These are phyloP conservation scores for Pestalotiopsis sp. DNA, from an alignment of 2,329 filamentous ascomycete species.

Conservation along the genomic window DNA sequence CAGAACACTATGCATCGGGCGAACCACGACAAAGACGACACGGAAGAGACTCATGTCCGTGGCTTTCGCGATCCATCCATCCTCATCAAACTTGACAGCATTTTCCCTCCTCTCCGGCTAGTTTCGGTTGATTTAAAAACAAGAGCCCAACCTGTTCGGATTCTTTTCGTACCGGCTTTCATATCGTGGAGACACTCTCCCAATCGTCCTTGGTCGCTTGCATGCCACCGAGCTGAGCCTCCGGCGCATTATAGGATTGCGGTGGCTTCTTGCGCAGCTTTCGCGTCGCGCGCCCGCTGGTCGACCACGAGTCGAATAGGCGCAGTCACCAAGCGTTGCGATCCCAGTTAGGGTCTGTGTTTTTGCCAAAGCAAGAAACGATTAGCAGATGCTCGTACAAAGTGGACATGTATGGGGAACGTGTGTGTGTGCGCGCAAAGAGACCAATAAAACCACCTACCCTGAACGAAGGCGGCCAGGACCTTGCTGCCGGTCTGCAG, in stretches of 20 bases:
- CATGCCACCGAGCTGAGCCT: slow-evolving; percentile 6
- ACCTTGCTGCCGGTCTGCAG: slow-evolving; percentile 98
- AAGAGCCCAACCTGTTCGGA: neutral
- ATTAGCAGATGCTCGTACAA: neutral
- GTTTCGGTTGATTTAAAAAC: neutral
- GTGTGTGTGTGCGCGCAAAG: neutral
- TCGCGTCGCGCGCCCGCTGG: slow-evolving; percentile 35
- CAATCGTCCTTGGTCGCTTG: slow-evolving; percentile 8
- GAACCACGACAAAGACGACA: neutral
- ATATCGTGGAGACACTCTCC: slow-evolving; percentile 1
- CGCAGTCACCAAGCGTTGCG: slow-evolving; percentile 78
- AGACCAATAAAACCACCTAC: slow-evolving; percentile 48
- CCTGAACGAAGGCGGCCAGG: slow-evolving; percentile 93
- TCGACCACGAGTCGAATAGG: slow-evolving; percentile 34
- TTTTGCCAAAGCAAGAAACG: neutral
- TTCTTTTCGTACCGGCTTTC: neutral
- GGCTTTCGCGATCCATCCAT: neutral
- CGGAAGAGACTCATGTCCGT: neutral
- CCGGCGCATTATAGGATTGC: slow-evolving; percentile 11
- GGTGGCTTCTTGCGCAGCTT: slow-evolving; percentile 47
- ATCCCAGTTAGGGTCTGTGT: slow-evolving; percentile 82
- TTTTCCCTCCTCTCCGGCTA: neutral
- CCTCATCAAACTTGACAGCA: neutral
- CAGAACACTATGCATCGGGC: neutral
- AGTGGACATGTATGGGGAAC: too few species aligned